Evolutionary conservation across 225 moss, liverwort and hornwort genomes (phyloP).

Genomic region (Polytrichum commune): DNA sequence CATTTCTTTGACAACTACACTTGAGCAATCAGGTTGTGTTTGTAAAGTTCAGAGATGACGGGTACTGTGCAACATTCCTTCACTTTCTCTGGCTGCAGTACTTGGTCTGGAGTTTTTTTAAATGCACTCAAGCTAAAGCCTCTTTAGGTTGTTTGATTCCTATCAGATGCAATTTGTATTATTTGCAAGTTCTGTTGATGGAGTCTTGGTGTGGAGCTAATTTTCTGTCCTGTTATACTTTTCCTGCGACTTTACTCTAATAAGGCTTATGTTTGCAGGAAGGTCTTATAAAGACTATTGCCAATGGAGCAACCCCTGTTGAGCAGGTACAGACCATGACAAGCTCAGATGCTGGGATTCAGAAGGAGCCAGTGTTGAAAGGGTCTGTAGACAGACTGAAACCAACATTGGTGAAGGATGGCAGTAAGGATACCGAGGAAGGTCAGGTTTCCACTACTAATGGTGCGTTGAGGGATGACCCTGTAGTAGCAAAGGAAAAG

Average conservation of each 20-base stretch:
- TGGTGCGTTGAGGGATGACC: constrained; percentile 84
- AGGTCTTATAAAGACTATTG: constrained; percentile 65
- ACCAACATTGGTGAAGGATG: constrained; percentile 45
- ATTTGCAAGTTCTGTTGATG: too few species aligned
- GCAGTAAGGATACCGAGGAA: constrained; percentile 66
- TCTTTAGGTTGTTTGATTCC: too few species aligned
- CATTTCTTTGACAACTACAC: too few species aligned
- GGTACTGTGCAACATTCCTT: too few species aligned
- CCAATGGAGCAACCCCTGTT: constrained; percentile 56
- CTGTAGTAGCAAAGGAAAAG: constrained; percentile 70
- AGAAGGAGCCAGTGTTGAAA: constrained; percentile 36
- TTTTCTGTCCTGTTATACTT: too few species aligned
- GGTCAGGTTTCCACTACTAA: constrained; percentile 65
- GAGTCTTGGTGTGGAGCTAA: too few species aligned
- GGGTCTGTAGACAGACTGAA: constrained; percentile 44
- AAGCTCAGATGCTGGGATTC: constrained; percentile 34
- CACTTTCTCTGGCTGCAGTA: too few species aligned
- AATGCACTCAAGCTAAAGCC: too few species aligned
- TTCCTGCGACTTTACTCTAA: neutral
- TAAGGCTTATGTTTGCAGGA: constrained; percentile 46
- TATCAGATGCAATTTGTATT: too few species aligned
- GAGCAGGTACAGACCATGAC: constrained; percentile 33
- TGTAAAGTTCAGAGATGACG: too few species aligned
- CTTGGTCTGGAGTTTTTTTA: too few species aligned
- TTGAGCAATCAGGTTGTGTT: too few species aligned